These are phyloP conservation scores for Amaranthus palmeri DNA, from an alignment of 148 eudicot species.

Conservation along the genomic window DNA sequence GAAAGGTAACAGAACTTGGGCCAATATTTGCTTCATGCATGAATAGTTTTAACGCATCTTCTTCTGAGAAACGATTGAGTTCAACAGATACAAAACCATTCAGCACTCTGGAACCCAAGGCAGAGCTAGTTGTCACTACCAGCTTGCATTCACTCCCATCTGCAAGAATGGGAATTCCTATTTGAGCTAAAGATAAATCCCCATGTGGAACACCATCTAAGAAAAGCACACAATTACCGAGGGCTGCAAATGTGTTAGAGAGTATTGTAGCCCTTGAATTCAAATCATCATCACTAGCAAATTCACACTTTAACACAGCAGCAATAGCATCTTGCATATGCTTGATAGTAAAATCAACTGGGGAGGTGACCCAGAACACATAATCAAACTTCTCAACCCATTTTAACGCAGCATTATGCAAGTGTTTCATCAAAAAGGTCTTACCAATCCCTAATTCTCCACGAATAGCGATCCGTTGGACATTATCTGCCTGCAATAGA, in stretches of 20 bases:
- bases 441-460: slow-evolving; percentile 9
- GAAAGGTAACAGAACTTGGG: neutral
- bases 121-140: slow-evolving; percentile 5
- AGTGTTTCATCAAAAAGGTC: slow-evolving; percentile 17
- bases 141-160: slow-evolving; percentile 10
- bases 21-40: slow-evolving; percentile 1
- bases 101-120: neutral
- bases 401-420: neutral
- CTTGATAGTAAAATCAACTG: slow-evolving; percentile 4
- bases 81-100: neutral
- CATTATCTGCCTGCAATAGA: slow-evolving; percentile 3
- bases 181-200: neutral
- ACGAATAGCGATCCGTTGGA: slow-evolving; percentile 8
- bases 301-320: slow-evolving; percentile 8
- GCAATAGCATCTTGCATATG: slow-evolving; percentile 15
- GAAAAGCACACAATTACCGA: slow-evolving; percentile 8
- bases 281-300: neutral
- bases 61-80: neutral
- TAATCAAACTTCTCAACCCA: slow-evolving; percentile 11
- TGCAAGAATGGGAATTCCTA: slow-evolving; percentile 3
- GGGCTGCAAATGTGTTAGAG: neutral
- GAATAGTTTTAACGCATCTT: neutral
- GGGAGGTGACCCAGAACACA: slow-evolving; percentile 16
- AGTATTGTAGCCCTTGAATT: slow-evolving; percentile 11
- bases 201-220: slow-evolving; percentile 7